Base-by-base conservation (phyloP, 2,329 filamentous ascomycete species). In the Fusarium sp. region DNA sequence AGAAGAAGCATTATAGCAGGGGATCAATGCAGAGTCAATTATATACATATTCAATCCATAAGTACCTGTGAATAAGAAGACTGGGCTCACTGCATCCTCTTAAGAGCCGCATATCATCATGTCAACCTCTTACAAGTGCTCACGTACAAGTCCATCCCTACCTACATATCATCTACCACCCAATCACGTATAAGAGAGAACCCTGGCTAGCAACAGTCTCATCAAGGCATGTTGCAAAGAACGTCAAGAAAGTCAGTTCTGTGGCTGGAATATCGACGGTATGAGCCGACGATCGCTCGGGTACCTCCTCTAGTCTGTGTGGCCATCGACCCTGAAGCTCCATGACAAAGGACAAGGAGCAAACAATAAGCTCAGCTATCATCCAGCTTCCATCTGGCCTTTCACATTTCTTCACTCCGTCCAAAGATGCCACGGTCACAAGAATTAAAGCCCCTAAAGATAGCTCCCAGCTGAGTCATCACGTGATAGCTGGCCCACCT, bases 401-500 rank as follows among this genome's bases (percentile, higher is more conserved):
- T 54, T 54, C 47, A 15, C 47, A 54, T 54, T 32, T 32, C 27
- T 32, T 32, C 25, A 50, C 6, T 52, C 17, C 27, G 20, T 8
- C 43, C 17, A 54, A 54, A 54, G 47, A 54, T 54, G 47, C 47
- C 47, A 54, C 47, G 47, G 47, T 32, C 47, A 54, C 47, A 32
- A 54, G 5, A 32, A 54, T 17, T 32, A 32, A 54, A n/a, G 17
- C 47, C 47, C 47, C 47, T 54, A 54, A 54, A 54, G 47, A 54
- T 54, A 54, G 47, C 15, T 54, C 47, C 35, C 25, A 66, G 58
- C 57, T 65, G 37, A 71, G 17, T 20, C 59, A 60, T 79, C 80
- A 82, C 79, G 79, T 81, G 79, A 79, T 65, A 37, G 11, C 6
- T 33, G 65, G 69, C 73, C 75, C 72, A 66, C 72, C 69, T 70